phyloP scores from a whole-genome alignment of 805 yeast species.

The Blastobotrys americana region DNA sequence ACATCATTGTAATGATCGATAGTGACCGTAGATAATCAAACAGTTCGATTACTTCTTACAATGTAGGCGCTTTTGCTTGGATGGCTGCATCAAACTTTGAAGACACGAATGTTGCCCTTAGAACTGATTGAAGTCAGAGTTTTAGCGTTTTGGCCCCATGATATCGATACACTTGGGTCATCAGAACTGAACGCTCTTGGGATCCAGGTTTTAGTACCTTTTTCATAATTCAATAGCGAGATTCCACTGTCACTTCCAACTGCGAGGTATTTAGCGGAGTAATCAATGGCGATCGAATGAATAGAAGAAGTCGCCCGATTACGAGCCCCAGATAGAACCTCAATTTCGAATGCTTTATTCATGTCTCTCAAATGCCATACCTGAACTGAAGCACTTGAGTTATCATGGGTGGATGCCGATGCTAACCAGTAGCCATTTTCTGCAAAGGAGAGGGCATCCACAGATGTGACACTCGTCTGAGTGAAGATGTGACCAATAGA shows the following conservation, averaged over 20 bases:
- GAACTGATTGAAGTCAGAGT: conserved; percentile 12
- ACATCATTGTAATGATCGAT: too few relatives aligned
- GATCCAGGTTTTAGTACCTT: conserved; percentile 37
- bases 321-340: not conserved
- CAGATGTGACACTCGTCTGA: too few relatives aligned
- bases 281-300: conserved; percentile 18
- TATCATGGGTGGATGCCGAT: conserved; percentile 28
- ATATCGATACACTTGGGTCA: conserved; percentile 9
- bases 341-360: conserved; percentile 8
- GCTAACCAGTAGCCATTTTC: conserved; percentile 58
- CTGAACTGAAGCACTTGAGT: too few relatives aligned
- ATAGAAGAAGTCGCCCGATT: not conserved
- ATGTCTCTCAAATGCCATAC: conserved; percentile 46
- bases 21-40: too few relatives aligned
- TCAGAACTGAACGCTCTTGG: not conserved
- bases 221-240: conserved; percentile 33
- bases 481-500: conserved; percentile 12
- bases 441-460: conserved; percentile 43
- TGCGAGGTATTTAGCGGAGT: conserved; percentile 27
- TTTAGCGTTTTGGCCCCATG: conserved; percentile 16
- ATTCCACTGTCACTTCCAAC: conserved; percentile 19
- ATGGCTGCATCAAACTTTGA: too few relatives aligned
- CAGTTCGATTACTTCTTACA: too few relatives aligned
- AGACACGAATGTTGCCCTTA: conserved; percentile 16
- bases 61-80: too few relatives aligned